A percentile compares a stretch with the other conserved stretches of the same genome.
phyloP scores from a whole-genome alignment of 805 yeast species.

The Grigorovia transvaalensis region DNA sequence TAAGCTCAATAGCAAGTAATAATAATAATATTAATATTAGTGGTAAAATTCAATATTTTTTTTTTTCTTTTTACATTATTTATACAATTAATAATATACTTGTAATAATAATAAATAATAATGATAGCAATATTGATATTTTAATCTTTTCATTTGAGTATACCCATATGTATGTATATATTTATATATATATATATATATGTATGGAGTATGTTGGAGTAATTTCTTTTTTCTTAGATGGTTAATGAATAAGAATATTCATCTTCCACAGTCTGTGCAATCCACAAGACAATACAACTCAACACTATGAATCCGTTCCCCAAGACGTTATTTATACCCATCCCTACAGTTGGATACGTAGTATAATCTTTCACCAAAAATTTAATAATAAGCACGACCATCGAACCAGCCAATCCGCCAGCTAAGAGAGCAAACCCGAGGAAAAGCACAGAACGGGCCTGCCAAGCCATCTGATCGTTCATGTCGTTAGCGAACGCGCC shows the following conservation, averaged over 20 bases:
- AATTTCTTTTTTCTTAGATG: no score
- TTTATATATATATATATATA: background rate
- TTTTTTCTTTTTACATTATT: background rate
- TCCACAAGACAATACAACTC: conserved; percentile 85
- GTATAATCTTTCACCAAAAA: conserved; percentile 66
- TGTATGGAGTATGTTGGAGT: no score
- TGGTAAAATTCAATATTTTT: background rate
- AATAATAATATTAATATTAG: no score
- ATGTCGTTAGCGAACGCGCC: conserved; percentile 26
- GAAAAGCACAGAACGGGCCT: conserved; percentile 81
- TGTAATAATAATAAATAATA: background rate
- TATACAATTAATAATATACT: background rate
- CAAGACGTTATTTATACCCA: conserved; percentile 86
- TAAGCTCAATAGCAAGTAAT: no score
- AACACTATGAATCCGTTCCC: conserved; percentile 72
- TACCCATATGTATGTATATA: no score
- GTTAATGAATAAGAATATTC: conserved; percentile 90
- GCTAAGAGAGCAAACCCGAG: conserved; percentile 88
- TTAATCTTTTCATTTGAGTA: background rate
- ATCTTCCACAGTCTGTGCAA: conserved; percentile 91
- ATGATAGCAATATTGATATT: background rate
- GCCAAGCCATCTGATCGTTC: conserved; percentile 67
- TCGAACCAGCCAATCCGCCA: conserved; percentile 87
- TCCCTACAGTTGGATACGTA: conserved; percentile 78
- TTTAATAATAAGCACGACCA: conserved; percentile 78